A percentile compares a stretch with the other conserved stretches of the same genome.
Evolutionary conservation across 176 grass and related monocot genomes (phyloP).

Genomic region (Melocanna baccifera): DNA sequence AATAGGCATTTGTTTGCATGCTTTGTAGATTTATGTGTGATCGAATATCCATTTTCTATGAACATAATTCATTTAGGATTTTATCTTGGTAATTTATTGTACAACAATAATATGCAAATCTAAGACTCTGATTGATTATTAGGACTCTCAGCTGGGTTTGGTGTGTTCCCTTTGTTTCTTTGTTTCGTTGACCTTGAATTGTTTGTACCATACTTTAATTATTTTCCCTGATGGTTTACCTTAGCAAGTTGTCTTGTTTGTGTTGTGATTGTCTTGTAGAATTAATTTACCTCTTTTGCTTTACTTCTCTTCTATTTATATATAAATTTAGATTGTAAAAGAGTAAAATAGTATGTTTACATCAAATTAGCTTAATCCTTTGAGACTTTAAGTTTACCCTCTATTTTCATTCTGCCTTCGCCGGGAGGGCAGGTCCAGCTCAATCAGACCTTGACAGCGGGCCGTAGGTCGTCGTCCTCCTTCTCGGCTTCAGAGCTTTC

Average conservation of each 20-base stretch:
- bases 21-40: neutral
- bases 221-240: slow-evolving; percentile 9
- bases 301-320: too few species aligned
- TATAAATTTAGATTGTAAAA: too few species aligned
- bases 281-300: too few species aligned
- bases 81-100: neutral
- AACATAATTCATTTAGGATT: neutral
- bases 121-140: neutral
- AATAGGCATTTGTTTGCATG: neutral
- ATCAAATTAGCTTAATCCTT: too few species aligned
- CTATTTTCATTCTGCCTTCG: too few species aligned
- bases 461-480: too few species aligned
- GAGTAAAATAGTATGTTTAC: too few species aligned
- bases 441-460: too few species aligned
- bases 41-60: neutral
- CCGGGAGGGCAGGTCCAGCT: too few species aligned
- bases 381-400: too few species aligned
- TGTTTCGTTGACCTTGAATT: neutral
- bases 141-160: neutral
- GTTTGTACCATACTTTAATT: neutral
- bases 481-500: too few species aligned
- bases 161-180: neutral
- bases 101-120: neutral
- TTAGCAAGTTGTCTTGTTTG: slow-evolving; percentile 13
- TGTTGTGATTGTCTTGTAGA: slow-evolving; percentile 64